Percentiles rank a stretch among this genome's conserved stretches.
Conservation (phyloP, 768 basidiomycete genomes). For the Amylocystis lapponica region DNA sequence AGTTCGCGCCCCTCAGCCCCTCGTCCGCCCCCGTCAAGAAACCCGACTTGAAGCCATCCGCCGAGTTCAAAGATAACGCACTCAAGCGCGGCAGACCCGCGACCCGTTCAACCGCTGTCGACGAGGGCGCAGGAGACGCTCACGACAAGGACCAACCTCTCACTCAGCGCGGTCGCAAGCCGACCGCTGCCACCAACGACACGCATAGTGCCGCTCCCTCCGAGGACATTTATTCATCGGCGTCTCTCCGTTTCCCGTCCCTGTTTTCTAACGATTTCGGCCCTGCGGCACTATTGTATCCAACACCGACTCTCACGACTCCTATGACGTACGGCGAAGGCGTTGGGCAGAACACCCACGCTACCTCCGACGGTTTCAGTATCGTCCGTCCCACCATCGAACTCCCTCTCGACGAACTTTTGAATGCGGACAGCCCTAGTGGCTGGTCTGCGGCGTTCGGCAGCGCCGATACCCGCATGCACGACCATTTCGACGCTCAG, state of each 20-base stretch:
- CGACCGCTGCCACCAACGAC: conserved; percentile 12
- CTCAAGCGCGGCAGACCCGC: conserved; percentile 34
- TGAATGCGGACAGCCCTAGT: conserved; percentile 40
- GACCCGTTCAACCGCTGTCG: conserved; percentile 32
- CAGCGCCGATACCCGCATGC: conserved; percentile 14
- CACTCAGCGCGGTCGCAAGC: conserved; percentile 29
- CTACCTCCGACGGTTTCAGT: conserved; percentile 47
- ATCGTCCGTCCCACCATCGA: conserved; percentile 79
- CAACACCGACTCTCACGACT: conserved; percentile 61
- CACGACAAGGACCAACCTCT: conserved; percentile 31
- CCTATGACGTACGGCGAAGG: conserved; percentile 77
- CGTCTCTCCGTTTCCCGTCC: conserved; percentile 62
- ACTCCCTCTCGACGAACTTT: conserved; percentile 78
- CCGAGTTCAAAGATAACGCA: conserved; percentile 52
- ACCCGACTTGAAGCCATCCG: conserved; percentile 60
- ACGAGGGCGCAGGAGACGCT: conserved; percentile 20
- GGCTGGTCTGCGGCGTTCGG: conserved; percentile 21
- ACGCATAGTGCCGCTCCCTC: conserved; percentile 13
- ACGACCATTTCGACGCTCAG: conserved; percentile 13
- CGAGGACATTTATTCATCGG: conserved; percentile 20
- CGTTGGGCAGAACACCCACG: conserved; percentile 36
- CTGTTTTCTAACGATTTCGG: conserved; percentile 74
- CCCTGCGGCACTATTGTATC: conserved; percentile 67
- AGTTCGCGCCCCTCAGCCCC: conserved; percentile 41
- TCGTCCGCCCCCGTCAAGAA: conserved; percentile 49